Conservation (phyloP, 2,329 filamentous ascomycete genomes). For the Aspergillus glaucus region DNA sequence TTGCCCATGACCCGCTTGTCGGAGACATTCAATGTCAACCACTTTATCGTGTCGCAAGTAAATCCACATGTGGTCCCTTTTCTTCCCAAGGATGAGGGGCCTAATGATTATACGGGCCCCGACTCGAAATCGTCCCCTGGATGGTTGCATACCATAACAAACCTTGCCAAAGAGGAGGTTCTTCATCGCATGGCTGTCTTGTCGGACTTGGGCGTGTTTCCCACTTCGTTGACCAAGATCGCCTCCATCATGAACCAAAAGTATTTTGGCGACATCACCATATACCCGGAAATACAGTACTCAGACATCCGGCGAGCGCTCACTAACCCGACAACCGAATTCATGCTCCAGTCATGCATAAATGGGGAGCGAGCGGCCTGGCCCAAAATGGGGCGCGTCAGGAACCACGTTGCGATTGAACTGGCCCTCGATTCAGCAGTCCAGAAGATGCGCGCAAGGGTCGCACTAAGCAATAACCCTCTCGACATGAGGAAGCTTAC, state of each 20-base stretch:
- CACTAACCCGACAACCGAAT: slow-evolving; percentile 76
- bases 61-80: slow-evolving; percentile 93
- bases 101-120: slow-evolving; percentile 21
- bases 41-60: slow-evolving; percentile 95
- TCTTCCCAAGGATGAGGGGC: slow-evolving; percentile 63
- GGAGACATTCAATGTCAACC: slow-evolving; percentile 97
- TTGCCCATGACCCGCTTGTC: slow-evolving; percentile 82
- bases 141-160: slow-evolving; percentile 63
- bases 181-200: slow-evolving; percentile 75
- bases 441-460: slow-evolving; percentile 34
- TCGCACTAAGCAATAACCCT: slow-evolving; percentile 27
- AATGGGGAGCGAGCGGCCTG: slow-evolving; percentile 82
- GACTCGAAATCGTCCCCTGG: slow-evolving; percentile 28
- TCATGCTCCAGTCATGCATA: slow-evolving; percentile 73
- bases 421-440: slow-evolving; percentile 56
- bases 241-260: slow-evolving; percentile 79
- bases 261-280: slow-evolving; percentile 93
- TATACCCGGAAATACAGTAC: slow-evolving; percentile 71
- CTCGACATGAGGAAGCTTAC: slow-evolving; percentile 14
- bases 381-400: slow-evolving; percentile 79
- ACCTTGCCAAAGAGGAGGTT: slow-evolving; percentile 70
- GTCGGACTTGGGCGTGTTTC: slow-evolving; percentile 72
- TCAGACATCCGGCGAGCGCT: slow-evolving; percentile 70
- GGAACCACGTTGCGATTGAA: slow-evolving; percentile 84
- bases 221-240: slow-evolving; percentile 70